These are phyloP conservation scores for Exobasidium cylindrosporum DNA, from an alignment of 1,284 basidiomycete genomes.

Conservation along the genomic window DNA sequence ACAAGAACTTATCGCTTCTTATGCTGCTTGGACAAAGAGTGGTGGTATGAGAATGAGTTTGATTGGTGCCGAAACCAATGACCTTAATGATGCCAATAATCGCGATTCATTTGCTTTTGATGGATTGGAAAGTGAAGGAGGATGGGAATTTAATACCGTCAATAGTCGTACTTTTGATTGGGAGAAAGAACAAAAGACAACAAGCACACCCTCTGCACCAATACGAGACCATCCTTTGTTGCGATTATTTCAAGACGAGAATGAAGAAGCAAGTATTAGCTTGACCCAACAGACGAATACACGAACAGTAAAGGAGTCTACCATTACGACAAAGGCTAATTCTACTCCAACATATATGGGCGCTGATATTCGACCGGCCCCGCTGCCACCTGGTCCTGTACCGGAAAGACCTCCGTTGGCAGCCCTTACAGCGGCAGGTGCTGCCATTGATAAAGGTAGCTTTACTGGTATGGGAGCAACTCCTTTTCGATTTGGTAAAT, in stretches of 20 bases:
- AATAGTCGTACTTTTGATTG: slow-evolving; percentile 14
- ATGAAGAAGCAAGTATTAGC: not conserved
- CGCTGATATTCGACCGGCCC: slow-evolving; percentile 15
- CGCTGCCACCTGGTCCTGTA: slow-evolving; percentile 12
- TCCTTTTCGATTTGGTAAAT: slow-evolving; percentile 50
- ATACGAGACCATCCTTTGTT: slow-evolving; percentile 38
- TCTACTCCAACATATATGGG: slow-evolving; percentile 5
- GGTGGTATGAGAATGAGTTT: slow-evolving; percentile 78
- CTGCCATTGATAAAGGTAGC: slow-evolving; percentile 29
- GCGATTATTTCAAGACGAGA: slow-evolving; percentile 29
- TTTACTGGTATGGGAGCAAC: slow-evolving; percentile 43
- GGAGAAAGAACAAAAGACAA: not conserved
- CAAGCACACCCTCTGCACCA: slow-evolving; percentile 18
- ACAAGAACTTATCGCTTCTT: slow-evolving; percentile 78
- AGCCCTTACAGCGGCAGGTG: not conserved
- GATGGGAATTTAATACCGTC: slow-evolving; percentile 38
- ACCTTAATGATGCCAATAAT: slow-evolving; percentile 28
- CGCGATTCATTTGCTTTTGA: slow-evolving; percentile 45
- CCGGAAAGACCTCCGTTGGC: not conserved
- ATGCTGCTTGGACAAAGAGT: slow-evolving; percentile 72
- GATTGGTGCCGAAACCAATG: slow-evolving; percentile 35
- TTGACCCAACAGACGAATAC: not conserved
- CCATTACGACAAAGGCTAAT: not conserved
- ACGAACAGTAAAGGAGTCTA: not conserved
- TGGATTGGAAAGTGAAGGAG: slow-evolving; percentile 33